Percentiles rank a stretch among this genome's conserved stretches.
Conservation (phyloP, 768 basidiomycete species). For the Hemileccinum impolitum region DNA sequence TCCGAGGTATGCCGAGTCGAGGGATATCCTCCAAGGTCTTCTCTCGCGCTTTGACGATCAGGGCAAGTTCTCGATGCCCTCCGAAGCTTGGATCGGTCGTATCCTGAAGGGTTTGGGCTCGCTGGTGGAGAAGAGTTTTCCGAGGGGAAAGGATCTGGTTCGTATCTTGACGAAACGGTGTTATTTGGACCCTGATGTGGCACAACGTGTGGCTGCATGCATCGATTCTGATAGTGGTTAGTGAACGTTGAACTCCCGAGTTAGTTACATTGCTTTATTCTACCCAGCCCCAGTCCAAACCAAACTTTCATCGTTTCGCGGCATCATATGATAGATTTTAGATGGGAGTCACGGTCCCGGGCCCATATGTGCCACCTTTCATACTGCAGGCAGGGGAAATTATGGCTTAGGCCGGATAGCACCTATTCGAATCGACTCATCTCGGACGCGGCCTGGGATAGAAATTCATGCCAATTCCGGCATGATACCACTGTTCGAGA, state of each 20-base stretch:
- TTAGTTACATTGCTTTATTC: not conserved
- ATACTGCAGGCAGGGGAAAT: too few species aligned
- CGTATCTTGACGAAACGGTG: slow-evolving; percentile 28
- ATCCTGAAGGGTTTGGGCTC: slow-evolving; percentile 23
- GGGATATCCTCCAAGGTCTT: slow-evolving; percentile 17
- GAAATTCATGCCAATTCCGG: too few species aligned
- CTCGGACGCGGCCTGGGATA: too few species aligned
- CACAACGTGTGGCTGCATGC: slow-evolving; percentile 20
- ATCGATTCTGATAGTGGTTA: slow-evolving; percentile 13
- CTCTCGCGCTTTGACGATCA: slow-evolving; percentile 21
- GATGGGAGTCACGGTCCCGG: too few species aligned
- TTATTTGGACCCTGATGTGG: slow-evolving; percentile 19
- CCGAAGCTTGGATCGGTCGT: slow-evolving; percentile 25
- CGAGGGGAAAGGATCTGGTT: slow-evolving; percentile 24
- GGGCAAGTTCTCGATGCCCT: slow-evolving; percentile 30
- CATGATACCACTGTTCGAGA: too few species aligned
- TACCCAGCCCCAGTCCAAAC: not conserved
- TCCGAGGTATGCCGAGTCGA: slow-evolving; percentile 32
- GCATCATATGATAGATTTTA: not conserved
- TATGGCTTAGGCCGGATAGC: too few species aligned
- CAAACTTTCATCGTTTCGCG: not conserved
- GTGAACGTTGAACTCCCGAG: not conserved
- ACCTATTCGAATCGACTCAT: too few species aligned
- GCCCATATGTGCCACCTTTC: too few species aligned
- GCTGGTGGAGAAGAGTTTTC: slow-evolving; percentile 15